Evolutionary conservation across 2,329 filamentous ascomycete species (phyloP).

Genomic region (Fusarium buxicola): DNA sequence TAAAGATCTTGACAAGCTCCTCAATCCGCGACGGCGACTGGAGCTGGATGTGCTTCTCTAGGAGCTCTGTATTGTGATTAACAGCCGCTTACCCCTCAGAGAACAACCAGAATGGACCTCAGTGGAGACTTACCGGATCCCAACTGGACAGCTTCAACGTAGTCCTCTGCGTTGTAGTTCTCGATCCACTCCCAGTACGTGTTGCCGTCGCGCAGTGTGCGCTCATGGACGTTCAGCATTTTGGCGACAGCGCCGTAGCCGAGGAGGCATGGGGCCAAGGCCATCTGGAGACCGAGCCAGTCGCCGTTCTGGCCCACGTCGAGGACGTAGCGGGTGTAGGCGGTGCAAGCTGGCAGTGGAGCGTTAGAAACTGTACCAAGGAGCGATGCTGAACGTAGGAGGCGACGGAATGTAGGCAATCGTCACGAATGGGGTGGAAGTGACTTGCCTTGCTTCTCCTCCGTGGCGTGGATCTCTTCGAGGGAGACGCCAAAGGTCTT

Average conservation of each 20-base stretch:
- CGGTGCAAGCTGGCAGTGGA: constrained; percentile 71
- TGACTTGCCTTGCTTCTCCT: constrained; percentile 76
- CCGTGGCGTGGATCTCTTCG: constrained; percentile 76
- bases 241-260: constrained; percentile 86
- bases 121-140: constrained; percentile 69
- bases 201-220: constrained; percentile 73
- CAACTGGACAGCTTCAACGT: constrained; percentile 75
- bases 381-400: background rate
- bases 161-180: constrained; percentile 87
- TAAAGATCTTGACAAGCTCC: constrained; percentile 85
- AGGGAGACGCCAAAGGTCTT: constrained; percentile 80
- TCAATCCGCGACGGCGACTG: constrained; percentile 83
- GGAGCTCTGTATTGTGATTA: constrained; percentile 64
- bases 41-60: constrained; percentile 79
- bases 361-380: constrained; percentile 1
- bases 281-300: constrained; percentile 87
- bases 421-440: background rate
- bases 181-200: constrained; percentile 92
- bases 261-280: constrained; percentile 87
- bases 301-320: constrained; percentile 90
- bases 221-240: constrained; percentile 72
- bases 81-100: too few species aligned
- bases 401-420: background rate
- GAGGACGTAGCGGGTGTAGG: constrained; percentile 87
- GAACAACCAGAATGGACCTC: background rate